phyloP scores from a whole-genome alignment of 2,329 filamentous ascomycete species.

The Trichoderma harzianum region DNA sequence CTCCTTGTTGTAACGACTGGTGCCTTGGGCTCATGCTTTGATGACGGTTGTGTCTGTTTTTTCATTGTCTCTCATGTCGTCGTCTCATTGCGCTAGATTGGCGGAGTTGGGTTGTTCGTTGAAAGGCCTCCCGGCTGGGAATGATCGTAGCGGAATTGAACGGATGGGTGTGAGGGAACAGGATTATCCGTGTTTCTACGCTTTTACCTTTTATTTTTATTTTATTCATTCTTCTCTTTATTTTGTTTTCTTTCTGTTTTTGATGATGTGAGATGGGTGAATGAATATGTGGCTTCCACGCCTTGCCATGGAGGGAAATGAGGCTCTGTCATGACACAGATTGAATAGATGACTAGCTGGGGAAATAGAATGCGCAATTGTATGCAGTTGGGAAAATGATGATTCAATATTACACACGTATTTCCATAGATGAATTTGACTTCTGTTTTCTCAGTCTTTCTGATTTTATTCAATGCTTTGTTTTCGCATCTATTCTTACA shows the following conservation, averaged over 20 bases:
- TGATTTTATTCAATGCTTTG: neutral
- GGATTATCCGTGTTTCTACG: constrained; percentile 16
- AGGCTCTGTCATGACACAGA: neutral
- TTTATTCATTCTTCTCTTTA: neutral
- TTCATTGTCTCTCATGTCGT: constrained; percentile 23
- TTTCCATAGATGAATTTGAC: neutral
- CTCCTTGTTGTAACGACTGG: constrained; percentile 30
- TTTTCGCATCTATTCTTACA: neutral
- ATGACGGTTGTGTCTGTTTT: constrained; percentile 21
- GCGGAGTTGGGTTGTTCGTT: constrained; percentile 27
- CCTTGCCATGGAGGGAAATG: neutral
- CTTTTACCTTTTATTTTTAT: constrained; percentile 3
- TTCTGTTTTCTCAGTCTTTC: neutral
- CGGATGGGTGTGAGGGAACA: constrained; percentile 20
- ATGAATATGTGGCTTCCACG: neutral
- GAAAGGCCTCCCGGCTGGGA: constrained; percentile 22
- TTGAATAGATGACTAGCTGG: neutral
- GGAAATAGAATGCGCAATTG: neutral
- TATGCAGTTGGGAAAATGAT: neutral
- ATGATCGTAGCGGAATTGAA: constrained; percentile 25
- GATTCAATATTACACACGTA: neutral
- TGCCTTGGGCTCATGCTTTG: constrained; percentile 13
- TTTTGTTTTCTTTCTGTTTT: neutral
- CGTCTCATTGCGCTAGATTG: constrained; percentile 28
- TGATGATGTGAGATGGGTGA: neutral